Evolutionary conservation across 2,329 filamentous ascomycete genomes (phyloP), one percentile per base, ranked within the genome.

Genomic region (Gnomoniopsis sp.): DNA sequence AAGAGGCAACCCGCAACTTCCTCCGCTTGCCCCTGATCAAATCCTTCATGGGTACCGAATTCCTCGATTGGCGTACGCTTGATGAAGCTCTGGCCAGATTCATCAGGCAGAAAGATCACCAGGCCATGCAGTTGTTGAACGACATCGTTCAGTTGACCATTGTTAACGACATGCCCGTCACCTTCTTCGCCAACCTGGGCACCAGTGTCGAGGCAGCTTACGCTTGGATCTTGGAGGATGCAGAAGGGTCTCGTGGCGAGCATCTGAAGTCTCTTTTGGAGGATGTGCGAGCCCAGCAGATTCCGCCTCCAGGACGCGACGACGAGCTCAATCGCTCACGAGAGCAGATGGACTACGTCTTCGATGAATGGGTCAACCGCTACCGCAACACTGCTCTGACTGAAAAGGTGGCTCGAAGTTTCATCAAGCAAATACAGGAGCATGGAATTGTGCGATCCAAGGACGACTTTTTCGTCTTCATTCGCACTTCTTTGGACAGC

Each of bases 331-430:
- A 76, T 43, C 79, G 84, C 34, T 87, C 87, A 65, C 85, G 87
- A 62, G 91, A 96, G 62, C 91, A 97, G 71, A 86, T 96, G 74
- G 91, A 96, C 66, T 98, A 99, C 70, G 83, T 97, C 21, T 97
- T 99, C 68, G 92, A 93, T 47, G 95, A 99, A 75, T 99, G 95
- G 95, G 84, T 93, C 30, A 87, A 88, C 60, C 82, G 97, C 8
- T 88, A 83, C 75, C 89, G 89, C 72, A 90, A 91, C 66, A 83
- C 86, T n/a, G 86, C 88, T 65, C 85, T 88, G 3, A 87, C 88
- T 3, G 88, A 91, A 62, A 89, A 88, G 68, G 84, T 88, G 0
- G 80, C 87, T 55, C 77, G 83, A 6, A 84, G 90, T 1, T 98
- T 98, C 72, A 84, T 97, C 49, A 86, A 89, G 66, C 93, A 98